Evolutionary conservation across 1,139 yeast species (phyloP).

Genomic region (Yamadazyma blattariae): DNA sequence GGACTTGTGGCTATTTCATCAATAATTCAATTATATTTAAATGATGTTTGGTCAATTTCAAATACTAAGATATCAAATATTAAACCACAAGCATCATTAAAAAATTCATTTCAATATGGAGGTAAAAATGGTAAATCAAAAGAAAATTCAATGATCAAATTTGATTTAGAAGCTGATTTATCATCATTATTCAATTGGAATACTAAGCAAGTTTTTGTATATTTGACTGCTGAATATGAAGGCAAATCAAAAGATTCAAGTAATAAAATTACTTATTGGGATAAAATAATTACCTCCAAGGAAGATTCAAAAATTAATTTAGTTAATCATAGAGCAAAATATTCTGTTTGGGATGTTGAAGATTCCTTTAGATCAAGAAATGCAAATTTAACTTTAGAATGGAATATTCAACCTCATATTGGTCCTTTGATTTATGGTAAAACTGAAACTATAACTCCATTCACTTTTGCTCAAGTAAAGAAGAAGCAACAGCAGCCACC

Average conservation of each 20-base stretch:
- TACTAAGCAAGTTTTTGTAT: slow-evolving; percentile 90
- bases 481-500: too few relatives aligned
- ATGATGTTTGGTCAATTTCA: slow-evolving; percentile 43
- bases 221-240: slow-evolving; percentile 84
- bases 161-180: slow-evolving; percentile 67
- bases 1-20: slow-evolving; percentile 48
- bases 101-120: slow-evolving; percentile 72
- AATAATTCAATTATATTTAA: slow-evolving; percentile 44
- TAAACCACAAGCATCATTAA: slow-evolving; percentile 43
- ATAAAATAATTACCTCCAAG: slow-evolving; percentile 61
- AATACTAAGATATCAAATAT: slow-evolving; percentile 41
- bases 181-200: slow-evolving; percentile 90
- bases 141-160: slow-evolving; percentile 71
- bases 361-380: slow-evolving; percentile 63
- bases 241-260: slow-evolving; percentile 50
- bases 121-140: slow-evolving; percentile 67
- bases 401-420: slow-evolving; percentile 91
- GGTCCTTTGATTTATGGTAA: slow-evolving; percentile 78
- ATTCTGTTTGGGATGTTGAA: slow-evolving; percentile 86
- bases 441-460: slow-evolving; percentile 29
- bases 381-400: slow-evolving; percentile 70
- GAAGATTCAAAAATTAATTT: slow-evolving; percentile 59
- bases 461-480: slow-evolving; percentile 29
- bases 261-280: slow-evolving; percentile 88
- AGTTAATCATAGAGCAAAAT: slow-evolving; percentile 60